Percentiles rank a stretch among this genome's conserved stretches.
Conservation (phyloP, 331 rosid genomes). For the Stylosanthes scabra region DNA sequence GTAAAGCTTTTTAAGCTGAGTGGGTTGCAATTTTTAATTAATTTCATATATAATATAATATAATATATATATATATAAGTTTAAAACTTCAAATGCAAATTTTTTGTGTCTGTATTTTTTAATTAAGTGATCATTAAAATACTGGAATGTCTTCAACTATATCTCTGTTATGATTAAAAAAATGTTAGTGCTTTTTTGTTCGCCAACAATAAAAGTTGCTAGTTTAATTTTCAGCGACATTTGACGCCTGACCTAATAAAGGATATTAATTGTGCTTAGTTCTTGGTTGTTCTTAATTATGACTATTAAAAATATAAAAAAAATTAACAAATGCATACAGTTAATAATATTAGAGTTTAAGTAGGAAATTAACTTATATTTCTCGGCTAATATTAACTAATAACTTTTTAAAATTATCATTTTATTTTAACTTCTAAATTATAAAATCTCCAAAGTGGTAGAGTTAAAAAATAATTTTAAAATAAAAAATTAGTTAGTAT, state of each 20-base stretch:
- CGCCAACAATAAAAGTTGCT: neutral
- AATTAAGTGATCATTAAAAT: neutral
- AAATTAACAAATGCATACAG: no score
- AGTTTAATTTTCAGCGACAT: neutral
- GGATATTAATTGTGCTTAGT: neutral
- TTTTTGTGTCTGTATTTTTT: no score
- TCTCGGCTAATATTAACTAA: no score
- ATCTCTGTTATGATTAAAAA: neutral
- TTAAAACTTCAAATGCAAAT: neutral
- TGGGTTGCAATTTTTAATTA: neutral
- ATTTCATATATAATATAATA: neutral
- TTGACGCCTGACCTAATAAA: neutral
- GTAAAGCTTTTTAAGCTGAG: constrained; percentile 28
- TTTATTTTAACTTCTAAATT: no score
- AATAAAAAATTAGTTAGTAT: no score
- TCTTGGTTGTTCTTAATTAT: no score
- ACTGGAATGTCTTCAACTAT: neutral
- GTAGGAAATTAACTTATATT: no score
- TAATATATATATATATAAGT: neutral
- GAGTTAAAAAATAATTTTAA: no score
- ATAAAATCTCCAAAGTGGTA: no score
- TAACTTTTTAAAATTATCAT: no score
- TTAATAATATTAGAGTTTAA: no score
- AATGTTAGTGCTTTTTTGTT: constrained; percentile 4
- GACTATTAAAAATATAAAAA: no score